These are phyloP conservation scores for Rugosomyces carneus DNA, from an alignment of 1,284 basidiomycete genomes.

Conservation along the genomic window DNA sequence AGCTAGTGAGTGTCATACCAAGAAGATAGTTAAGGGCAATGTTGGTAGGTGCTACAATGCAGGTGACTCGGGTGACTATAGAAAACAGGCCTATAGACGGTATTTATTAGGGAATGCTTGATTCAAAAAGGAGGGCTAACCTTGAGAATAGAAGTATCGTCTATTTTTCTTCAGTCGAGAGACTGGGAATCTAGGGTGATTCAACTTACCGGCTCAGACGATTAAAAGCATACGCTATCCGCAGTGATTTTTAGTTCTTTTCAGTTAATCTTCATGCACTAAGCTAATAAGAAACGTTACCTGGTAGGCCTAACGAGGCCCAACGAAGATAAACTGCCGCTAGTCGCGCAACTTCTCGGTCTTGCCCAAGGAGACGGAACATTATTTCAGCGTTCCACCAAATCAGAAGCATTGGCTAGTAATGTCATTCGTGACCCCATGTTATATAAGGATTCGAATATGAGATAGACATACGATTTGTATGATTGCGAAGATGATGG, in stretches of 20 bases:
- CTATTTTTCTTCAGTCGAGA: conserved; percentile 28
- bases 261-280: too few species aligned
- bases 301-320: conserved; percentile 77
- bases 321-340: conserved; percentile 77
- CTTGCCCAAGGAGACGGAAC: conserved; percentile 77
- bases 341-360: conserved; percentile 76
- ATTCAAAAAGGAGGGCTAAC: conserved; percentile 23
- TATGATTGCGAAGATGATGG: conserved; percentile 57
- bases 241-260: conserved; percentile 4
- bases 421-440: too few species aligned
- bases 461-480: conserved; percentile 46
- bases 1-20: conserved; percentile 33
- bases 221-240: conserved; percentile 74
- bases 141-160: conserved; percentile 88
- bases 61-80: conserved; percentile 82
- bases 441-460: too few species aligned
- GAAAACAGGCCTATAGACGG: conserved; percentile 64
- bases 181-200: conserved; percentile 14
- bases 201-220: conserved; percentile 51
- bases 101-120: background rate
- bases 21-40: conserved; percentile 80
- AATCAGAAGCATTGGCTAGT: conserved; percentile 60
- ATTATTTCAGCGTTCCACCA: conserved; percentile 84
- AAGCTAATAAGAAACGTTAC: conserved; percentile 23
- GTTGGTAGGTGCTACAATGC: conserved; percentile 85